Evolutionary conservation across 1,284 basidiomycete species (phyloP).

Genomic region (Agaricales sp.): DNA sequence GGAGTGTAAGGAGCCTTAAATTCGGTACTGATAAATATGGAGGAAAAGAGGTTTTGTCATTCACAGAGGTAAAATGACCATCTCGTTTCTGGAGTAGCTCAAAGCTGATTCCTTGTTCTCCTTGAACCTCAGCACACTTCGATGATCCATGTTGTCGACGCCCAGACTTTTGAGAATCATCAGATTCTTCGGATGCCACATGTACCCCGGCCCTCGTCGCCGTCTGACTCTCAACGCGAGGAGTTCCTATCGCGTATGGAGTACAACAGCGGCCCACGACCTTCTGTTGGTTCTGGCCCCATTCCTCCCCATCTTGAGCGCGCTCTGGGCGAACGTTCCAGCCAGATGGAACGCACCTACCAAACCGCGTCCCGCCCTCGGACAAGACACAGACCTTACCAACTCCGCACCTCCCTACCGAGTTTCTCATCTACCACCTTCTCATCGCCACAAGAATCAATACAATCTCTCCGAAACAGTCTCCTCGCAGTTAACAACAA

Average conservation of each 20-base stretch:
- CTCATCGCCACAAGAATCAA: neutral
- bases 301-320: too few species aligned
- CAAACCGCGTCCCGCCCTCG: neutral
- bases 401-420: neutral
- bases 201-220: slow-evolving; percentile 8
- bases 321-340: too few species aligned
- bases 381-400: neutral
- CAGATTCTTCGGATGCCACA: slow-evolving; percentile 47
- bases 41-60: slow-evolving; percentile 62
- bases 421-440: neutral
- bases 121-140: slow-evolving; percentile 51
- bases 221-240: slow-evolving; percentile 12
- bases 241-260: too few species aligned
- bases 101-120: slow-evolving; percentile 1
- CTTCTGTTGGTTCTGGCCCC: too few species aligned
- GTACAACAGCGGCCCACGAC: too few species aligned
- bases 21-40: slow-evolving; percentile 48
- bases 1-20: slow-evolving; percentile 71
- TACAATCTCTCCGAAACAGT: slow-evolving; percentile 13
- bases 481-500: slow-evolving; percentile 11
- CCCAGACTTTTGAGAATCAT: slow-evolving; percentile 68
- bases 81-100: slow-evolving; percentile 2
- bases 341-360: neutral
- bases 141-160: slow-evolving; percentile 67
- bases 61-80: slow-evolving; percentile 60